Percentiles rank a stretch among this genome's conserved stretches.
Conservation (phyloP, 2,329 filamentous ascomycete species). For the Fusarium nodosum region DNA sequence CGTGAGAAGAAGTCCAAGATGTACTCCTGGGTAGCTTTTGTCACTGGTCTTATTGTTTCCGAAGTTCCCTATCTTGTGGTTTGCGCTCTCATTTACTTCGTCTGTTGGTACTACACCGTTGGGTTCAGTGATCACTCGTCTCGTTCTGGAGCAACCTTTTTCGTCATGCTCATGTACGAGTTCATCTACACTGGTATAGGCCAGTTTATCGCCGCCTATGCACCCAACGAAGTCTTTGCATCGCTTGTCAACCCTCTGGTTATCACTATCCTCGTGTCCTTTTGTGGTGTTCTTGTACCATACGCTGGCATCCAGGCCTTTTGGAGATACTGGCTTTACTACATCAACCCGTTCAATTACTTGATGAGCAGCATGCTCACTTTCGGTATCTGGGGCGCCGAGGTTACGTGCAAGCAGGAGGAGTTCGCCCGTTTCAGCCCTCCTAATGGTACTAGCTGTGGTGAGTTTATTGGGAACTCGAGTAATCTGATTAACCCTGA, state of each 20-base stretch:
- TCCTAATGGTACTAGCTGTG: constrained; percentile 62
- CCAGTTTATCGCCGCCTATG: constrained; percentile 73
- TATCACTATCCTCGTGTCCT: constrained; percentile 72
- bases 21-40: constrained; percentile 73
- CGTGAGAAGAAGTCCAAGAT: constrained; percentile 65
- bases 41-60: constrained; percentile 64
- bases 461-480: too few species aligned
- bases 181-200: constrained; percentile 72
- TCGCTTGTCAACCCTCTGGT: constrained; percentile 69
- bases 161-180: constrained; percentile 71
- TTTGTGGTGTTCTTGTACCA: constrained; percentile 82
- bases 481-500: constrained; percentile 72
- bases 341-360: constrained; percentile 72
- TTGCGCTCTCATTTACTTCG: constrained; percentile 63
- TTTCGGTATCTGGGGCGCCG: constrained; percentile 63
- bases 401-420: constrained; percentile 60
- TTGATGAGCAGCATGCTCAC: constrained; percentile 69
- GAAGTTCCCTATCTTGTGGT: constrained; percentile 62
- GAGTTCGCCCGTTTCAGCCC: constrained; percentile 69
- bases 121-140: constrained; percentile 61
- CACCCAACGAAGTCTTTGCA: constrained; percentile 72
- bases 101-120: constrained; percentile 71
- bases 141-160: constrained; percentile 66
- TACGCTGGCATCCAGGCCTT: constrained; percentile 73
- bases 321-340: constrained; percentile 77